Conservation (phyloP, 805 yeast species). For the Ogataea kodamae region DNA sequence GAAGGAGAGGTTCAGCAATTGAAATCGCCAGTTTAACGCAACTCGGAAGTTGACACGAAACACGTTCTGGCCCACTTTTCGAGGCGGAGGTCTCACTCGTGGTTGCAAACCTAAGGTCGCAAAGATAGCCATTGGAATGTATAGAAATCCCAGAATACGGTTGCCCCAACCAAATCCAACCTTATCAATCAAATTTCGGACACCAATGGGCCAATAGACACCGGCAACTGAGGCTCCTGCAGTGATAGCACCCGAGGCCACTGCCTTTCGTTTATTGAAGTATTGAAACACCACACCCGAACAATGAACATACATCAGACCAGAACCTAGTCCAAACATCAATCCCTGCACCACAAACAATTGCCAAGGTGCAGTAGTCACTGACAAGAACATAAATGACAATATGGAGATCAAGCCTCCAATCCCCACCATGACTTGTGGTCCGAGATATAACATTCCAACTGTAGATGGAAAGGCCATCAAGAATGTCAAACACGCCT, state of each 20-base stretch:
- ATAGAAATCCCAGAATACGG: conserved; percentile 41
- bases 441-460: conserved; percentile 40
- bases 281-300: conserved; percentile 60
- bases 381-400: conserved; percentile 55
- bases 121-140: conserved; percentile 29
- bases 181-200: conserved; percentile 39
- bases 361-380: conserved; percentile 59
- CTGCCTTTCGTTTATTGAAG: conserved; percentile 58
- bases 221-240: conserved; percentile 53
- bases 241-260: conserved; percentile 44
- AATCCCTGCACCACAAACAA: conserved; percentile 66
- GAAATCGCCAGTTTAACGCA: conserved; percentile 30
- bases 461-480: conserved; percentile 48
- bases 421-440: conserved; percentile 35
- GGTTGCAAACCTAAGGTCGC: conserved; percentile 29
- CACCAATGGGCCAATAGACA: conserved; percentile 44
- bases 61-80: conserved; percentile 35
- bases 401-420: conserved; percentile 45
- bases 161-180: conserved; percentile 49
- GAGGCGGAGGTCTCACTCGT: conserved; percentile 30
- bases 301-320: conserved; percentile 56
- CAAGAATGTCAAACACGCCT: conserved; percentile 42
- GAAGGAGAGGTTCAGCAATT: conserved; percentile 37
- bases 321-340: conserved; percentile 54
- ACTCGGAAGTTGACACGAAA: conserved; percentile 39